These are phyloP conservation scores for Alloascoidea africana DNA, from an alignment of 805 yeast species.

Conservation along the genomic window DNA sequence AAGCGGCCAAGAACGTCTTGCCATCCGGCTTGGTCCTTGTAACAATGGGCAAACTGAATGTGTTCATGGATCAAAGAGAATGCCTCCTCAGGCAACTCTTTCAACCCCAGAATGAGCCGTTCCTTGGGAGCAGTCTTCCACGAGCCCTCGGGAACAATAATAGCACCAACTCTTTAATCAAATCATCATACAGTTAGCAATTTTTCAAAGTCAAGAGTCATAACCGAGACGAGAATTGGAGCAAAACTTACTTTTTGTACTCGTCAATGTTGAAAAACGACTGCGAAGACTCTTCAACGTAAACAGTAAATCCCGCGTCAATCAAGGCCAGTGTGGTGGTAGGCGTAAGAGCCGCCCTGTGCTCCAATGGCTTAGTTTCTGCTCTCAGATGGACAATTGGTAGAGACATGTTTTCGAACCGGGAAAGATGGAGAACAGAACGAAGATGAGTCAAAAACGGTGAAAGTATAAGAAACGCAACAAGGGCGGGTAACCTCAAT, in stretches of 20 bases:
- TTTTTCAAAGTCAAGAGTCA: no score
- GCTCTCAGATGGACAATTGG: conserved; percentile 95
- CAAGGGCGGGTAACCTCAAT: no score
- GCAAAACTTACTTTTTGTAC: conserved; percentile 46
- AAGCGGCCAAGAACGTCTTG: conserved; percentile 76
- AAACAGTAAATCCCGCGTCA: conserved; percentile 79
- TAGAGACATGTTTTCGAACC: no score
- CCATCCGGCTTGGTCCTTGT: conserved; percentile 97
- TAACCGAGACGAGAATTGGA: no score
- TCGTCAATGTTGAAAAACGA: conserved; percentile 68
- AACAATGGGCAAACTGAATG: conserved; percentile 97
- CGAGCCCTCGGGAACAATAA: conserved; percentile 81
- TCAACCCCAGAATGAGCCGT: conserved; percentile 82
- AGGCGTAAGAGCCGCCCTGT: conserved; percentile 95
- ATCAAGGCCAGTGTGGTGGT: conserved; percentile 69
- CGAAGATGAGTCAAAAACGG: no score
- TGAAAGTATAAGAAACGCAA: no score
- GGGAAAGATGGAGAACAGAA: no score
- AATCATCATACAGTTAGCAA: no score
- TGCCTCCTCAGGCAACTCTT: conserved; percentile 82
- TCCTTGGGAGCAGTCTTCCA: conserved; percentile 90
- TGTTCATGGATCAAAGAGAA: conserved; percentile 95
- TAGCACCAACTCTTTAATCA: conserved; percentile 87
- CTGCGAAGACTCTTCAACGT: conserved; percentile 77
- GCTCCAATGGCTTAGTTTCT: conserved; percentile 93